A percentile compares a stretch with the other conserved stretches of the same genome.
phyloP scores from a whole-genome alignment of 768 basidiomycete species.

The Auricularia heimuer region DNA sequence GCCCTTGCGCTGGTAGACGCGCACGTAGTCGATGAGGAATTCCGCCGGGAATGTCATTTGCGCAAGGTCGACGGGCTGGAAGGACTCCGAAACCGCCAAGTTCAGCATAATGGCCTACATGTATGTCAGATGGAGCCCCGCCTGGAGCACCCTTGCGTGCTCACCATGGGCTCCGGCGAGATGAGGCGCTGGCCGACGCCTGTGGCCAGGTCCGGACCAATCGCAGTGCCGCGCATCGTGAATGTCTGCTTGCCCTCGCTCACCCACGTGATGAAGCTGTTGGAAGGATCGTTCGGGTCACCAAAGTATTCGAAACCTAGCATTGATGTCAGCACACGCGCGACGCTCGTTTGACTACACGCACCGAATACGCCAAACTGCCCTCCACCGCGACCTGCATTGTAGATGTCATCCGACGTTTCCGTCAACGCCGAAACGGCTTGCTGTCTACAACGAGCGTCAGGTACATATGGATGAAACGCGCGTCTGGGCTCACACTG shows the following conservation, averaged over 20 bases:
- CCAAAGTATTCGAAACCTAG: slow-evolving; percentile 71
- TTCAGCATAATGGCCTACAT: slow-evolving; percentile 44
- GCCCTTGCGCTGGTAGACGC: slow-evolving; percentile 65
- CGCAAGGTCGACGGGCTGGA: slow-evolving; percentile 49
- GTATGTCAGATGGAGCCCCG: slow-evolving; percentile 4
- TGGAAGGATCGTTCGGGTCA: slow-evolving; percentile 48
- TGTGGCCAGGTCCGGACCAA: slow-evolving; percentile 52
- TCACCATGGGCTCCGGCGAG: slow-evolving; percentile 87
- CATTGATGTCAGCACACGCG: too few relatives aligned
- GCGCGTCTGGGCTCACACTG: slow-evolving; percentile 31
- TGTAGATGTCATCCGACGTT: slow-evolving; percentile 44
- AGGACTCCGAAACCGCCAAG: slow-evolving; percentile 57
- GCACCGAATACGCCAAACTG: slow-evolving; percentile 38
- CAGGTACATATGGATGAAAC: slow-evolving; percentile 18
- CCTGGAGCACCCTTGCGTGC: slow-evolving; percentile 21
- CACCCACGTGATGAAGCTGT: slow-evolving; percentile 84
- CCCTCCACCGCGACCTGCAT: slow-evolving; percentile 31
- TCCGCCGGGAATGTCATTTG: slow-evolving; percentile 62
- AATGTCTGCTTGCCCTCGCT: slow-evolving; percentile 57
- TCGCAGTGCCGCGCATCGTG: slow-evolving; percentile 53
- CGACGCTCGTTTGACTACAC: not conserved
- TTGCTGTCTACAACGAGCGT: slow-evolving; percentile 30
- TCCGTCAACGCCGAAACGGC: slow-evolving; percentile 40
- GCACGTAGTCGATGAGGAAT: slow-evolving; percentile 67
- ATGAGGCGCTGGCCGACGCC: slow-evolving; percentile 57